phyloP scores from a whole-genome alignment of 2,329 filamentous ascomycete species.

The Alternaria rosae region DNA sequence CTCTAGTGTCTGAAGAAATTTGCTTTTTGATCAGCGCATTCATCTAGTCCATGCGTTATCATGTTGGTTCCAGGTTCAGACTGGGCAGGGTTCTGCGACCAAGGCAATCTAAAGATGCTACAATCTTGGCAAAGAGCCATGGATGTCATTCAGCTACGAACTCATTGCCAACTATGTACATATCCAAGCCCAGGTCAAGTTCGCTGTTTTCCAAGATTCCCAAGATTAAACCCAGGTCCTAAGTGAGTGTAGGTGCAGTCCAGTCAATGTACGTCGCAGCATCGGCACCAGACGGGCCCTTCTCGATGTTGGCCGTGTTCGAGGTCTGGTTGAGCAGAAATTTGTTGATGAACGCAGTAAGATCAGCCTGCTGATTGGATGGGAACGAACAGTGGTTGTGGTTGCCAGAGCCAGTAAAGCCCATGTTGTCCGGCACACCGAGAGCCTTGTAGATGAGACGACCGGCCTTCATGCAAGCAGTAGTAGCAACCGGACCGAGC shows the following conservation, averaged over 20 bases:
- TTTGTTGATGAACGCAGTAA: conserved; percentile 64
- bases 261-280: conserved; percentile 48
- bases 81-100: not conserved
- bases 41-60: not conserved
- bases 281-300: conserved; percentile 41
- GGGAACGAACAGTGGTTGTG: conserved; percentile 66
- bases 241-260: conserved; percentile 45
- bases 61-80: not conserved
- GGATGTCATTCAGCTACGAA: conserved; percentile 3
- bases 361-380: conserved; percentile 59
- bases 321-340: conserved; percentile 51
- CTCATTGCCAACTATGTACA: conserved; percentile 12
- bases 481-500: conserved; percentile 65
- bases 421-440: conserved; percentile 63
- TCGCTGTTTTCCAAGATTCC: not conserved
- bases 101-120: not conserved
- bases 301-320: conserved; percentile 46
- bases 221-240: conserved; percentile 11
- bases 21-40: conserved; percentile 1
- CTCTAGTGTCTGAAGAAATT: not conserved
- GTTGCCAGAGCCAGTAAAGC: conserved; percentile 63
- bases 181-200: conserved; percentile 15
- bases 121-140: not conserved
- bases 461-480: conserved; percentile 65
- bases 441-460: conserved; percentile 63